Conservation (phyloP, 192 early-diverging fungal genomes). For the Phlyctochytrium arcticum region DNA sequence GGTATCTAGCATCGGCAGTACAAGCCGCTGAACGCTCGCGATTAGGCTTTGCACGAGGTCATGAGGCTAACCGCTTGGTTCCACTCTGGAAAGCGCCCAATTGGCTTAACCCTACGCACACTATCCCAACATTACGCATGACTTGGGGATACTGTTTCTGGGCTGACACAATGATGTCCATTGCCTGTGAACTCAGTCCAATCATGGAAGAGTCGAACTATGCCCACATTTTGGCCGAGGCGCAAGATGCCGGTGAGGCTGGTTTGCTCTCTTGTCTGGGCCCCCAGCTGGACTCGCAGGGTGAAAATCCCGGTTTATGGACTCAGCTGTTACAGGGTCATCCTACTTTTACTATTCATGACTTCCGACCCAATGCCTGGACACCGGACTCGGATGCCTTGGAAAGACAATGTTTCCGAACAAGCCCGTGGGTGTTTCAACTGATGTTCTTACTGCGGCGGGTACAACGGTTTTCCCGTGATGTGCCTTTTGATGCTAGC, state of each 20-base stretch:
- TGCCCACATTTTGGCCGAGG: slow-evolving; percentile 4
- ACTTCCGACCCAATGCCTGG: slow-evolving; percentile 15
- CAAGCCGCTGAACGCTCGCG: slow-evolving; percentile 6
- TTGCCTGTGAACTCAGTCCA: neutral
- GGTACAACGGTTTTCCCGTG: slow-evolving; percentile 4
- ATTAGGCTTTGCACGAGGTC: neutral
- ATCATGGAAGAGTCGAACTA: slow-evolving; percentile 19
- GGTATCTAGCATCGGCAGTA: neutral
- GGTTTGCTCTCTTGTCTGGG: neutral
- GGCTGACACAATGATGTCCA: slow-evolving; percentile 12
- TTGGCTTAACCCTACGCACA: slow-evolving; percentile 1
- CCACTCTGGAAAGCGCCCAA: slow-evolving; percentile 6
- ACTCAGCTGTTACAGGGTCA: slow-evolving; percentile 4
- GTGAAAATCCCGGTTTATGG: slow-evolving; percentile 1
- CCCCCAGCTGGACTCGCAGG: neutral
- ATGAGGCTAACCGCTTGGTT: neutral
- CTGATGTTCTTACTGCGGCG: slow-evolving; percentile 12
- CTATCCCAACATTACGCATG: neutral
- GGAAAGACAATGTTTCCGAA: neutral
- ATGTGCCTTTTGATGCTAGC: neutral
- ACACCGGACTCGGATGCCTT: neutral
- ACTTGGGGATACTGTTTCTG: slow-evolving; percentile 17
- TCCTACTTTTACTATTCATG: slow-evolving; percentile 6
- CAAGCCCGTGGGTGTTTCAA: slow-evolving; percentile 23
- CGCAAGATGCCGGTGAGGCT: neutral